Percentiles rank a stretch among this genome's conserved stretches.
Conservation (phyloP, 139 green algal species). For the Picochlorum sp. region DNA sequence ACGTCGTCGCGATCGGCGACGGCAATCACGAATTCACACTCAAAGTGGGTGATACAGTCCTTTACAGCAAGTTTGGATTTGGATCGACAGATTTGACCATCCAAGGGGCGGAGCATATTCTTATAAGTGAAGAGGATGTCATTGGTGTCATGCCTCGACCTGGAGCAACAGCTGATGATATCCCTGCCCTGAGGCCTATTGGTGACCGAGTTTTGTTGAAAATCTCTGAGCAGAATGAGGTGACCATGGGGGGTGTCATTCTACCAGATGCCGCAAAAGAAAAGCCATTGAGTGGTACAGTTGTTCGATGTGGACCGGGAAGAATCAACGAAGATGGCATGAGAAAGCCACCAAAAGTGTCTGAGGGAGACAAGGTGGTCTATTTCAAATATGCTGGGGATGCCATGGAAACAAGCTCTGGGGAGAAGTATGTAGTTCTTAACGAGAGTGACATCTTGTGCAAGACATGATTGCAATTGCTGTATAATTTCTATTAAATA, state of each 20-base stretch:
- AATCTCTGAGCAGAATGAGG: constrained; percentile 56
- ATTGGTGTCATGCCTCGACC: constrained; percentile 72
- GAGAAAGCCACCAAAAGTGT: constrained; percentile 42
- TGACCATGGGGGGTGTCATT: constrained; percentile 84
- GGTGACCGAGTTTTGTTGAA: constrained; percentile 80
- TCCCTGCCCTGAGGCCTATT: constrained; percentile 74
- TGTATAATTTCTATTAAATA: not conserved
- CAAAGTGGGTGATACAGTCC: constrained; percentile 55
- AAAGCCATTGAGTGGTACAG: constrained; percentile 49
- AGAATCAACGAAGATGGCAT: constrained; percentile 52
- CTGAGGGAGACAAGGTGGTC: constrained; percentile 54
- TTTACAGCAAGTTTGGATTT: constrained; percentile 96
- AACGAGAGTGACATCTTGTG: constrained; percentile 81
- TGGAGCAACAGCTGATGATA: constrained; percentile 67
- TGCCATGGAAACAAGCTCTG: constrained; percentile 71
- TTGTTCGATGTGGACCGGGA: constrained; percentile 55
- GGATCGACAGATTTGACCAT: constrained; percentile 76
- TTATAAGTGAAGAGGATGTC: constrained; percentile 82
- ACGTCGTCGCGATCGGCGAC: constrained; percentile 59
- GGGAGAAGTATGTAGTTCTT: constrained; percentile 75
- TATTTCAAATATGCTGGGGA: constrained; percentile 91
- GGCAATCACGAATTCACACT: constrained; percentile 38
- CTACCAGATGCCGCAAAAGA: constrained; percentile 81
- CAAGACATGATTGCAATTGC: constrained; percentile 25
- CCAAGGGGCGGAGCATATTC: constrained; percentile 54